Base-by-base conservation (phyloP, 345 rosid species). In the Firmiana major region DNA sequence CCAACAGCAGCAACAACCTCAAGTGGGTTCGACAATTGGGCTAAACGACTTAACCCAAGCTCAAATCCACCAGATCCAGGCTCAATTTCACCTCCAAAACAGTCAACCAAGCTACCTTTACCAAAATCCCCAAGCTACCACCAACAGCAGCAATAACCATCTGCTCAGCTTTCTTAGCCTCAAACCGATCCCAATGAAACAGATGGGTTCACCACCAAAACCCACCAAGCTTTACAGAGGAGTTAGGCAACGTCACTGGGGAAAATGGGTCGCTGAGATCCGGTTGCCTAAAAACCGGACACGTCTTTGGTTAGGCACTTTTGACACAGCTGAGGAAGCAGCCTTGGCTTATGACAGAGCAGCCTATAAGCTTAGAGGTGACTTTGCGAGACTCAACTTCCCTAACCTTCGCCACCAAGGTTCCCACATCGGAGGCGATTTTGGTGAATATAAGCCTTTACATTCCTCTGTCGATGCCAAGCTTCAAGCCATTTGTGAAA, bases 221-320 rank as follows among this genome's bases (percentile, higher is more conserved):
- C 90, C 97, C 21, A 73, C 89, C 49, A 92, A 92, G 77, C 90
- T 94, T 0, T 94, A 94, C 87, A 81, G 98, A 72, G 98, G 98
- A 17, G 97, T 94, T 19, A 86, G 98, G 78, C 98, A 94, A 79
- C 85, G 98, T 63, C 98, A 94, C 77, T 94, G 98, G 98, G 98
- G 98, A 0, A 94, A 94, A 65, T 94, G 98, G 98, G 98, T 94
- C 0, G 98, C 97, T 2, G 98, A 94, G 93, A 94, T 94, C 80
- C 92, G 98, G 65, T 83, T 94, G 0, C 98, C 98, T 16, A 91
- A 85, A 73, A 90, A 94, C 85, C 87, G 98, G 5, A 89, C 98
- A 9, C 89, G 98, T 65, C 97, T 94, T 67, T 94, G 98, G 98
- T 90, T 94, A 3, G 98, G 98, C 12, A 94, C 98, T 17, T 94